Percentiles rank a stretch among this genome's conserved stretches.
phyloP scores from a whole-genome alignment of 805 yeast genomes.

The Lachancea thermotolerans region DNA sequence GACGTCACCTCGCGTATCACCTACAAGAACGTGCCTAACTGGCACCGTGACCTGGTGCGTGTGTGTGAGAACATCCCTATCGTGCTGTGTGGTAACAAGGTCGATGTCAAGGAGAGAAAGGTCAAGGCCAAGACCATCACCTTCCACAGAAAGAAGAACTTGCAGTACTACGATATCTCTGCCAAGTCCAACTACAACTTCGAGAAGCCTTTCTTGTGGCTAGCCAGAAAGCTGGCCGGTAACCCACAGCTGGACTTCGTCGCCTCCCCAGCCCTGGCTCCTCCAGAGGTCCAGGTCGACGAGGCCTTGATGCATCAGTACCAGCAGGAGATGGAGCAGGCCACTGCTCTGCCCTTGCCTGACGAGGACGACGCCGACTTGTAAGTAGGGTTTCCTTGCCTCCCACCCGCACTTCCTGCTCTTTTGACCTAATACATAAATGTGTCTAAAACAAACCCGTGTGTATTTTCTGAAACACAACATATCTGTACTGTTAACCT shows the following conservation, averaged over 20 bases:
- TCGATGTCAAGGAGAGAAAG: conserved; percentile 98
- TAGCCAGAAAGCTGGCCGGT: conserved; percentile 98
- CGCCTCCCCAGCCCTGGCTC: conserved; percentile 98
- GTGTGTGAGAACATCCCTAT: conserved; percentile 99
- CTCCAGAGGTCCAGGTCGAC: conserved; percentile 98
- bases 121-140: conserved; percentile 99
- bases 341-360: conserved; percentile 98
- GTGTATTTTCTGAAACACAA: not conserved
- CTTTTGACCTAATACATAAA: too few species aligned
- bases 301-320: conserved; percentile 94
- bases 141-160: conserved; percentile 99
- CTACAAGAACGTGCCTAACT: conserved; percentile 99
- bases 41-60: conserved; percentile 99
- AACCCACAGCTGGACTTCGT: conserved; percentile 97
- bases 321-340: conserved; percentile 99
- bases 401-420: not conserved
- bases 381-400: conserved; percentile 33
- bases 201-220: conserved; percentile 99
- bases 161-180: conserved; percentile 98
- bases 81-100: conserved; percentile 98
- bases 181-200: conserved; percentile 99
- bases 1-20: conserved; percentile 99
- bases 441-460: not conserved
- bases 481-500: too few species aligned
- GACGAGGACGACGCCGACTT: conserved; percentile 99